Conservation (phyloP, 768 basidiomycete species). For the Lactarius evosmus region DNA sequence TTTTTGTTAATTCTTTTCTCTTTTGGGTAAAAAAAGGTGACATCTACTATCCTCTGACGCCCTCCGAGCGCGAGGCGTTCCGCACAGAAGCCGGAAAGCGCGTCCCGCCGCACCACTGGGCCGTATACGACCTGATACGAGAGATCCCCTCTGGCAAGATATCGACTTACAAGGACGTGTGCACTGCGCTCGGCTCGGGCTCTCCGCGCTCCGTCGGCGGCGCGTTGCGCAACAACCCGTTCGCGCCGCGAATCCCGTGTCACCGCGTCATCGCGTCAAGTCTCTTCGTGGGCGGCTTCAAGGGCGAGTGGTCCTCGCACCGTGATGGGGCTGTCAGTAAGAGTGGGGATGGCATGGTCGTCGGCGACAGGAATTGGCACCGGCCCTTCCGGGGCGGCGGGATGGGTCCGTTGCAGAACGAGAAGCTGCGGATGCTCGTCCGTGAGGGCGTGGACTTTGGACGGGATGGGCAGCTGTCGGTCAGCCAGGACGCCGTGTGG, state of each 20-base stretch:
- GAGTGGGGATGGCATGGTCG: neutral
- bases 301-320: conserved; percentile 48
- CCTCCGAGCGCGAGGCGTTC: conserved; percentile 21
- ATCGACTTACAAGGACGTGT: conserved; percentile 36
- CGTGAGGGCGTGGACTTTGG: conserved; percentile 25
- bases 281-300: conserved; percentile 59
- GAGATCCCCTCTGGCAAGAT: conserved; percentile 24
- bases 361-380: conserved; percentile 22
- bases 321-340: neutral
- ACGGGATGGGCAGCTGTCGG: conserved; percentile 15
- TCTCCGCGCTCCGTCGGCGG: conserved; percentile 70
- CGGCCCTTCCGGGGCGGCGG: conserved; percentile 20
- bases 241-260: conserved; percentile 64
- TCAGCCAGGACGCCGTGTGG: conserved; percentile 19
- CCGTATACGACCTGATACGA: conserved; percentile 25
- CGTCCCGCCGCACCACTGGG: conserved; percentile 29
- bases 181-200: conserved; percentile 46
- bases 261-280: conserved; percentile 66
- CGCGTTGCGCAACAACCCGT: conserved; percentile 63
- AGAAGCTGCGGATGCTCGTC: conserved; percentile 25
- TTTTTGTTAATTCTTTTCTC: neutral
- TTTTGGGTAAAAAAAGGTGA: conserved; percentile 11
- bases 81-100: conserved; percentile 25
- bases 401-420: conserved; percentile 21
- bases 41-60: conserved; percentile 19